These are phyloP conservation scores for Pyrenula massariospora DNA, from an alignment of 495 filamentous ascomycete species.

Conservation along the genomic window DNA sequence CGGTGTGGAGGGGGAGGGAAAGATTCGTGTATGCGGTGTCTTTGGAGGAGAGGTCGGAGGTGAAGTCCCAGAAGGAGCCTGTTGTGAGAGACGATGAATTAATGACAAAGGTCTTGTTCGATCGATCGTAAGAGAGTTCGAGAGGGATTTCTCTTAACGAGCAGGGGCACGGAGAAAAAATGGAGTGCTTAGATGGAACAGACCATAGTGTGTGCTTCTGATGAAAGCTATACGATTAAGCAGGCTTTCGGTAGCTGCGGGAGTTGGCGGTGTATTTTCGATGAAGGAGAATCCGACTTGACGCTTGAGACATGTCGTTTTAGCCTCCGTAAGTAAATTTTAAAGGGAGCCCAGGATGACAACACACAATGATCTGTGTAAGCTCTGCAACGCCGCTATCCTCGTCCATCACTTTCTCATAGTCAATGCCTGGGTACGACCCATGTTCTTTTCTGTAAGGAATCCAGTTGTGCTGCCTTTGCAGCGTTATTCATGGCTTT, in stretches of 20 bases:
- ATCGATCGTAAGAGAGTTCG: too few relatives aligned
- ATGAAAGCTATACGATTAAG: slow-evolving; percentile 75
- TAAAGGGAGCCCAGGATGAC: slow-evolving; percentile 11
- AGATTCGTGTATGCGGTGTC: slow-evolving; percentile 90
- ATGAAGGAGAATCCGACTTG: slow-evolving; percentile 62
- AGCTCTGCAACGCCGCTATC: slow-evolving; percentile 41
- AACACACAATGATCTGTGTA: slow-evolving; percentile 45
- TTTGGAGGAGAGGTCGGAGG: slow-evolving; percentile 71
- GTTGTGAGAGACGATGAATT: slow-evolving; percentile 2
- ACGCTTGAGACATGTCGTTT: slow-evolving; percentile 23
- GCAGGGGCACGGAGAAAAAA: background rate
- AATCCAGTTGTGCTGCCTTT: slow-evolving; percentile 16
- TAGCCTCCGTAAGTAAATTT: slow-evolving; percentile 7
- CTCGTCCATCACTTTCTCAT: slow-evolving; percentile 45
- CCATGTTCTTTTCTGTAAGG: slow-evolving; percentile 16
- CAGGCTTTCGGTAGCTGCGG: slow-evolving; percentile 55
- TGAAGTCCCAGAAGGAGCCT: slow-evolving; percentile 92
- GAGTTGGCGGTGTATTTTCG: slow-evolving; percentile 49
- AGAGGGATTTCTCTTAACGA: background rate
- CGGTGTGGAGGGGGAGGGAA: slow-evolving; percentile 68
- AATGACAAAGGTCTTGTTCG: background rate
- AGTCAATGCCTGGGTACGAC: slow-evolving; percentile 40
- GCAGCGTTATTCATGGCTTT: slow-evolving; percentile 6
- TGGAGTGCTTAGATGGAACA: background rate
- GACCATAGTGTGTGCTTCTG: slow-evolving; percentile 78